A percentile compares a stretch with the other conserved stretches of the same genome.
Evolutionary conservation across 441 rosid species (phyloP).

Genomic region (Brassica balearica): DNA sequence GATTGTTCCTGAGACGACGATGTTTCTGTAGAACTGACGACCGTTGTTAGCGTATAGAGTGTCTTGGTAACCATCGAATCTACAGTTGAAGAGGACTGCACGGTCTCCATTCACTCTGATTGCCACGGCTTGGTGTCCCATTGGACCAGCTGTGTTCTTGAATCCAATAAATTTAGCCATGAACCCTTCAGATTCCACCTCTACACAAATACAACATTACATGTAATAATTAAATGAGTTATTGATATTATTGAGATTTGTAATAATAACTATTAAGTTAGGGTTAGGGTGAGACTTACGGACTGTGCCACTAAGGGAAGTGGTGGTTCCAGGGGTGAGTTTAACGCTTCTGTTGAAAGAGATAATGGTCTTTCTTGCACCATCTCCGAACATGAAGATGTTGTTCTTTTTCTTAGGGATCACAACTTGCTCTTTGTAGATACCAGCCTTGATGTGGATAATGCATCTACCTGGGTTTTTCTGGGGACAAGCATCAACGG

Average conservation of each 20-base stretch:
- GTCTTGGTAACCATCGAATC: conserved; percentile 8
- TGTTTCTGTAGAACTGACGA: conserved; percentile 10
- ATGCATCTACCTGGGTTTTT: conserved; percentile 49
- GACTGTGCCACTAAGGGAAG: conserved; percentile 48
- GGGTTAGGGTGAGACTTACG: conserved; percentile 40
- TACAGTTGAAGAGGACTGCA: conserved; percentile 6
- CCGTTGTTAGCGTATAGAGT: conserved; percentile 4
- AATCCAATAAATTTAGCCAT: not conserved
- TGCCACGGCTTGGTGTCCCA: conserved; percentile 9
- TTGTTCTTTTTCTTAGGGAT: conserved; percentile 47
- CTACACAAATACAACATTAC: not conserved
- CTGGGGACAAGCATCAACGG: conserved; percentile 52
- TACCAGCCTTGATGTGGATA: conserved; percentile 58
- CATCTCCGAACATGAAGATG: conserved; percentile 57
- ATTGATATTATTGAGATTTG: not conserved
- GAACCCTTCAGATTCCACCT: conserved; percentile 11
- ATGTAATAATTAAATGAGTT: not conserved
- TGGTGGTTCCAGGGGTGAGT: conserved; percentile 41
- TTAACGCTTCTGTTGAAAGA: conserved; percentile 49
- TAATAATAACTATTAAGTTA: not conserved
- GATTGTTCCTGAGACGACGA: conserved; percentile 1
- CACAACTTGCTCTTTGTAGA: conserved; percentile 45
- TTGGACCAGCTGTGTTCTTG: conserved; percentile 14
- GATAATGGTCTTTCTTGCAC: conserved; percentile 60
- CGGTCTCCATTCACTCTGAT: not conserved